Evolutionary conservation across 768 basidiomycete genomes (phyloP).

Genomic region (Tulasnella sp.): DNA sequence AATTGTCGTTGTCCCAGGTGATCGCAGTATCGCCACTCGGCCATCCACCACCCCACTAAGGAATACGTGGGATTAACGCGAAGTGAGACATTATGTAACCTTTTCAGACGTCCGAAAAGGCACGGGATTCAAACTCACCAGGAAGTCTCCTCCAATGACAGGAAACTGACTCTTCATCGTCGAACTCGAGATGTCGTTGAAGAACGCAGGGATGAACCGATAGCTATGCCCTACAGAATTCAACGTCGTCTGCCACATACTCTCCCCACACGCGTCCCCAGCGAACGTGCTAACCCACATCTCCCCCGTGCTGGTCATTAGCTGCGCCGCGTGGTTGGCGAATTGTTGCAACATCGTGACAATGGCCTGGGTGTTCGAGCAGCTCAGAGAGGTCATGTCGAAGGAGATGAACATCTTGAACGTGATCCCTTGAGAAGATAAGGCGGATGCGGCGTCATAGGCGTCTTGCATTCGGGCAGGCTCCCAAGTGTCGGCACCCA

Average conservation of each 20-base stretch:
- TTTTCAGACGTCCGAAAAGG: background rate
- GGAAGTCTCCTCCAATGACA: slow-evolving; percentile 49
- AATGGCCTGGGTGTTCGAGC: background rate
- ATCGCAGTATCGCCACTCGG: slow-evolving; percentile 26
- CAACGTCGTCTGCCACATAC: background rate
- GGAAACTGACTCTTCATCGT: slow-evolving; percentile 24
- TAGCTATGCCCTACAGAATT: background rate
- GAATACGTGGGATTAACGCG: no score
- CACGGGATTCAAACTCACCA: slow-evolving; percentile 28
- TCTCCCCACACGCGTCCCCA: slow-evolving; percentile 33
- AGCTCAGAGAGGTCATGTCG: slow-evolving; percentile 17
- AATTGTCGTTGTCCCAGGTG: background rate
- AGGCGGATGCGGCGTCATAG: slow-evolving; percentile 25
- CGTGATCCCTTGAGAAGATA: slow-evolving; percentile 10
- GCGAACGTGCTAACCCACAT: slow-evolving; percentile 5
- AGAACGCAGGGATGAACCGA: slow-evolving; percentile 51
- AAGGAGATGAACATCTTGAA: slow-evolving; percentile 21
- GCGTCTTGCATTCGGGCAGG: slow-evolving; percentile 20
- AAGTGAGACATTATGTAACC: slow-evolving; percentile 19
- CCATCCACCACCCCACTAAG: slow-evolving; percentile 50
- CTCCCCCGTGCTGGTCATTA: slow-evolving; percentile 1
- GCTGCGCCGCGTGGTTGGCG: slow-evolving; percentile 3
- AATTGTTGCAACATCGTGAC: background rate
- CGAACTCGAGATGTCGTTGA: slow-evolving; percentile 43
- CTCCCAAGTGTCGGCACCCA: slow-evolving; percentile 22